Evolutionary conservation across 2,329 filamentous ascomycete species (phyloP), one percentile per base, ranked within the genome.

Genomic region (Esteya vermicola): DNA sequence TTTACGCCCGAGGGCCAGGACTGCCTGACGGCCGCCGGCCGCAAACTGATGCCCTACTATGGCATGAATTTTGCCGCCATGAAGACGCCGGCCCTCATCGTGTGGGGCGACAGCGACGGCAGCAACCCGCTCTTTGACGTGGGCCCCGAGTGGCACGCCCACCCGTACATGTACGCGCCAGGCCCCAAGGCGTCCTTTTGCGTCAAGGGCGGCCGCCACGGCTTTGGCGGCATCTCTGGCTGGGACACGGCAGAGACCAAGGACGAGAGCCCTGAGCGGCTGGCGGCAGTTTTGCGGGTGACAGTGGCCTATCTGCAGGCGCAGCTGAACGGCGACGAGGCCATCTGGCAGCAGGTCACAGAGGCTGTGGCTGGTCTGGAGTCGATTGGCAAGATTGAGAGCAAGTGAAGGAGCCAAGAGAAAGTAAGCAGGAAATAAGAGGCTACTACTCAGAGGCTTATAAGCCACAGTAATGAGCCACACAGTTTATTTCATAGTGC

Each of bases 141-240:
- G 10, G 60, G 57, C 1, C 51, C 56, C 1, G 56, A 57, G 32
- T 65, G 60, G 56, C 60, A 63, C 40, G 54, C 52, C 7, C 61
- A 64, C 38, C 42, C 55, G 23, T 64, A 61, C 43, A 39, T 36
- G 7, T 41, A 50, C 4, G 48, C 54, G 12, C 49, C 54, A 2
- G 59, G 59, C 0, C 46, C 53, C 3, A 63, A 63, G 44, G 51
- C 51, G 26, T 43, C 61, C 39, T 45, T 63, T 6, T 54, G 45
- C 21, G 38, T 64, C 9, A 53, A 51, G 19, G 56, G 54, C 10
- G 59, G 45, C 2, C 52, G 50, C 41, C 61, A 64, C 39, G 53
- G 53, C 4, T 51, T 64, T 20, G 60, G 61, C 2, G 61, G 60
- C 1, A 52, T 64, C 12, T 51, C 51, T 16, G 57, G 59, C 2